Evolutionary conservation across 257 asterid species (phyloP), one percentile per base, ranked within the genome.

Genomic region (Nyctanthes arbortristis): DNA sequence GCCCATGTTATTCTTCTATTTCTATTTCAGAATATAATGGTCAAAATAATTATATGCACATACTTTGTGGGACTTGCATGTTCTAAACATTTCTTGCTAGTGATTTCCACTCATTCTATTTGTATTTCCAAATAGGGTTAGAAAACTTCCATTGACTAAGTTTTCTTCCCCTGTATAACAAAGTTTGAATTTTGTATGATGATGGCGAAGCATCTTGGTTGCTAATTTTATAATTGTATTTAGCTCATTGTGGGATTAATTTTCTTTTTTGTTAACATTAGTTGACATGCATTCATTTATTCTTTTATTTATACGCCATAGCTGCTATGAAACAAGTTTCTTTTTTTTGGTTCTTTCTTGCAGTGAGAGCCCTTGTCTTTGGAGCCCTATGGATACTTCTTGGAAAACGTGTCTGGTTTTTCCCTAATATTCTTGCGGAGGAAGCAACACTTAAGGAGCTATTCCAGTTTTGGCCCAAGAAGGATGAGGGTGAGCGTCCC

Each of bases 401-500:
- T 33, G 99, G 99, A 45, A 94, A 88, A 72, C 89, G 97, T 57
- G 87, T 94, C 14, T 94, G 99, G 99, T 79, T 94, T 77, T 94
- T 94, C 92, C 99, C 99, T 6, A 91, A 94, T 75, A 94, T 94
- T 73, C 99, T 94, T 66, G 99, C 99, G 0, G 99, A 91, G 84
- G 99, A 94, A 84, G 99, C 99, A 67, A 94, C 99, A 6, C 89
- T 94, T 2, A 87, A 91, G 80, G 97, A 94, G 69, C 68, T 94
- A 72, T 94, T 94, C 90, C 99, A 92, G 84, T 91, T 94, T 78
- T 91, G 97, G 97, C 97, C 99, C 65, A 84, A 85, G 86, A 94
- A 89, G 81, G 99, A 94, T 45, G 97, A 89, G 81, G 90, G 71
- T 4, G 99, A 88, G 74, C 87, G 84, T 67, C 97, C 99, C 1